These are phyloP conservation scores for Yamagishiella unicocca DNA, from an alignment of 139 green algal species.

Conservation along the genomic window DNA sequence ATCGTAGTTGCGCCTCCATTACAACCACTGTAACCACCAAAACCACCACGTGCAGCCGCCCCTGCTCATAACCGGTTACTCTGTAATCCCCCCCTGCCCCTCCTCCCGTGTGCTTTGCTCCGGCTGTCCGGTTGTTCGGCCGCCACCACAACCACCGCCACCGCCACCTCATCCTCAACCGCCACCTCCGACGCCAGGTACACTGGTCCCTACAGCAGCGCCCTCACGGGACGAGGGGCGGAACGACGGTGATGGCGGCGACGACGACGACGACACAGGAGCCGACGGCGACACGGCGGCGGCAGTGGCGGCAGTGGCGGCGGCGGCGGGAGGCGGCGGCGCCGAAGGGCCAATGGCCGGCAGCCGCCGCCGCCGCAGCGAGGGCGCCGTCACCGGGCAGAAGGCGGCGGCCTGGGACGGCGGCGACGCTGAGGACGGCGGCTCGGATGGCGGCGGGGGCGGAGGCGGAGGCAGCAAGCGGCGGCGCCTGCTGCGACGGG, in stretches of 20 bases:
- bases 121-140: too few relatives aligned
- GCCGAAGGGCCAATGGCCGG: not conserved
- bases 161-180: not conserved
- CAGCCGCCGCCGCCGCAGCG: slow-evolving; percentile 26
- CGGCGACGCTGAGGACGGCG: not conserved
- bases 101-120: too few relatives aligned
- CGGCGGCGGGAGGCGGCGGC: not conserved
- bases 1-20: too few relatives aligned
- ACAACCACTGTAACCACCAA: too few relatives aligned
- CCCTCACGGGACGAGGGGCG: not conserved
- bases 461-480: slow-evolving; percentile 10
- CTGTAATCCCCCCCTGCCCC: too few relatives aligned
- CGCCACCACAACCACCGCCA: too few relatives aligned
- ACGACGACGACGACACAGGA: not conserved
- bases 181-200: not conserved
- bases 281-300: too few relatives aligned
- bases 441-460: not conserved
- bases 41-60: too few relatives aligned
- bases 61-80: too few relatives aligned
- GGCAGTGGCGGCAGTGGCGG: not conserved
- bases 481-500: slow-evolving; percentile 25
- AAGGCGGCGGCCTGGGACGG: not conserved
- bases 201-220: slow-evolving; percentile 1
- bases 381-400: not conserved
- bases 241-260: not conserved